Evolutionary conservation across 805 yeast species (phyloP).

Genomic region (Priceomyces castillae): DNA sequence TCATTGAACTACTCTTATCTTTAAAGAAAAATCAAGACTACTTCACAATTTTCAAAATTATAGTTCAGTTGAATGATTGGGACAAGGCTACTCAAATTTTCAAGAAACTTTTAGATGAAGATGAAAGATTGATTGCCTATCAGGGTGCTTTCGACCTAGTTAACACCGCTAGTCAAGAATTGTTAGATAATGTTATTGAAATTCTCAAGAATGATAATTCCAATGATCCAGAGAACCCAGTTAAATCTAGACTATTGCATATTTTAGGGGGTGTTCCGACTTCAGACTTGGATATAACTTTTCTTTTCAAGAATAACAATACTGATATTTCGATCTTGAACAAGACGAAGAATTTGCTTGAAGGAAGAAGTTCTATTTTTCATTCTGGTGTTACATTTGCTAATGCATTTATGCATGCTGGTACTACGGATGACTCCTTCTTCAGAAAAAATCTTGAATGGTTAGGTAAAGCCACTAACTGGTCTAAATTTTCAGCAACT

Average conservation of each 20-base stretch:
- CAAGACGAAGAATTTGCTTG: slow-evolving; percentile 75
- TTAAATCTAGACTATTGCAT: slow-evolving; percentile 49
- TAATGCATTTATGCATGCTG: slow-evolving; percentile 92
- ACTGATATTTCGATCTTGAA: slow-evolving; percentile 81
- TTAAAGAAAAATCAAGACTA: slow-evolving; percentile 66
- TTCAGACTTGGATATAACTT: slow-evolving; percentile 87
- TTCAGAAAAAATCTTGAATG: slow-evolving; percentile 89
- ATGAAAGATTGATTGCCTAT: slow-evolving; percentile 61
- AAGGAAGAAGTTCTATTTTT: slow-evolving; percentile 89
- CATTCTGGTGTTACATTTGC: slow-evolving; percentile 95
- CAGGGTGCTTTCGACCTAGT: slow-evolving; percentile 96
- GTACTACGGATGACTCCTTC: slow-evolving; percentile 92
- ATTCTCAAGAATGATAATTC: slow-evolving; percentile 33
- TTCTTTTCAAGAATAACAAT: slow-evolving; percentile 79
- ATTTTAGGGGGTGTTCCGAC: slow-evolving; percentile 91
- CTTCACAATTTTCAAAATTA: slow-evolving; percentile 78
- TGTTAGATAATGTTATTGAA: slow-evolving; percentile 57
- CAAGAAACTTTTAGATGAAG: slow-evolving; percentile 52
- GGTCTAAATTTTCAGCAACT: slow-evolving; percentile 97
- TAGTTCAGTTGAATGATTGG: slow-evolving; percentile 82
- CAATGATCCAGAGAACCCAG: slow-evolving; percentile 20
- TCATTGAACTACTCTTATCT: slow-evolving; percentile 58
- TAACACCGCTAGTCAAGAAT: slow-evolving; percentile 85
- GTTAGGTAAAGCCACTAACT: slow-evolving; percentile 95
- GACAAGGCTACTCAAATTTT: slow-evolving; percentile 68